A percentile compares a stretch with the other conserved stretches of the same genome.
Evolutionary conservation across 164 flowering plant genomes (phyloP).

Genomic region (Vitis rotundifolia): DNA sequence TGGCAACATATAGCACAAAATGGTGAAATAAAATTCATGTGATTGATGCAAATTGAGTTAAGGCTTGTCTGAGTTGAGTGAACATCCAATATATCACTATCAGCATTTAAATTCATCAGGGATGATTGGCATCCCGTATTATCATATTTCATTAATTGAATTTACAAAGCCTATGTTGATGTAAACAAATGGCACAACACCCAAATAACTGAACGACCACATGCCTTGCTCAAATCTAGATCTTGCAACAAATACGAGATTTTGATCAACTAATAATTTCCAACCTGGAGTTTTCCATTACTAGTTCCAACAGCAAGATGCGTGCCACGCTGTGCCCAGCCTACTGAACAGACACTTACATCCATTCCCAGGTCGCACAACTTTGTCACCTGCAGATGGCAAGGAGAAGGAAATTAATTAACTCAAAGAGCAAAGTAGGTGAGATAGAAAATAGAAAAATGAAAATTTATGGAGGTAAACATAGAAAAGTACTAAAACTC

Average conservation of each 20-base stretch:
- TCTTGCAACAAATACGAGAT: not conserved
- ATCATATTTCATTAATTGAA: too few species aligned
- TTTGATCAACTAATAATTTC: slow-evolving; percentile 1
- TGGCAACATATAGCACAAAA: too few species aligned
- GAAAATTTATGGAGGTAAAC: not conserved
- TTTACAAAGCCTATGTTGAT: too few species aligned
- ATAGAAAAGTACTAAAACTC: not conserved
- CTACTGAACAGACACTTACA: slow-evolving; percentile 90
- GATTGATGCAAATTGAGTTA: too few species aligned
- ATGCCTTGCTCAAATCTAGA: not conserved
- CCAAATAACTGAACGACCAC: too few species aligned
- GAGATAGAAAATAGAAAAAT: not conserved
- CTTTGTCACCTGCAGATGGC: slow-evolving; percentile 71
- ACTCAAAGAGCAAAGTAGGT: not conserved
- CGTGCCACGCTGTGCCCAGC: slow-evolving; percentile 91
- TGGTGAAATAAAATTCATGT: too few species aligned
- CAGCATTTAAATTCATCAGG: too few species aligned
- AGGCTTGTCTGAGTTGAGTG: too few species aligned
- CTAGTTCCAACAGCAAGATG: slow-evolving; percentile 90
- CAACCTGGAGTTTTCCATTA: slow-evolving; percentile 86
- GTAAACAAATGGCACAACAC: too few species aligned
- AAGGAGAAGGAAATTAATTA: slow-evolving; percentile 3
- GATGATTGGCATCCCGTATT: too few species aligned
- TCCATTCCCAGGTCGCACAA: slow-evolving; percentile 88
- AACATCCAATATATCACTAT: too few species aligned